Evolutionary conservation across 2,329 filamentous ascomycete genomes (phyloP).

Genomic region (Graphilbum sp.): DNA sequence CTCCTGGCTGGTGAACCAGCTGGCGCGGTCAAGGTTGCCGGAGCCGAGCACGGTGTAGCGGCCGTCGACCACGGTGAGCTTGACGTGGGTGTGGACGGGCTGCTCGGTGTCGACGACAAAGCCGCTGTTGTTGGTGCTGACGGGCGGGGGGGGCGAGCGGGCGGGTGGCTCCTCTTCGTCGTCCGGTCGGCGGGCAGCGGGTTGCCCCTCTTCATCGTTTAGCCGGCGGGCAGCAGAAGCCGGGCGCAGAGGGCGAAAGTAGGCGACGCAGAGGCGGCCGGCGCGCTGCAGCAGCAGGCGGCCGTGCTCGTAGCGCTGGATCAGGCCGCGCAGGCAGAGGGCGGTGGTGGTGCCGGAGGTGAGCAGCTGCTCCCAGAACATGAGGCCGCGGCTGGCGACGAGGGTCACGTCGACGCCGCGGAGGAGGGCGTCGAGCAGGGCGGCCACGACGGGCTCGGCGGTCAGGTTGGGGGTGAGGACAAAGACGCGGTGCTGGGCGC

Average conservation of each 20-base stretch:
- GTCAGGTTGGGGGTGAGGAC: slow-evolving; percentile 71
- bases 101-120: slow-evolving; percentile 25
- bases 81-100: slow-evolving; percentile 61
- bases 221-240: not conserved
- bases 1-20: slow-evolving; percentile 79
- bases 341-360: slow-evolving; percentile 62
- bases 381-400: slow-evolving; percentile 51
- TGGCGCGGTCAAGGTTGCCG: slow-evolving; percentile 72
- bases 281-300: slow-evolving; percentile 6
- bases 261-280: slow-evolving; percentile 40
- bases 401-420: slow-evolving; percentile 54
- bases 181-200: no score
- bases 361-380: slow-evolving; percentile 66
- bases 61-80: slow-evolving; percentile 57
- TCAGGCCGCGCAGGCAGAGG: slow-evolving; percentile 42
- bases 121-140: slow-evolving; percentile 1
- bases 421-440: slow-evolving; percentile 41
- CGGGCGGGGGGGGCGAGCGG: not conserved
- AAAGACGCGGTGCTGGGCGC: slow-evolving; percentile 42
- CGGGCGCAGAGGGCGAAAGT: slow-evolving; percentile 27
- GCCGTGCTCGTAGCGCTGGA: slow-evolving; percentile 30
- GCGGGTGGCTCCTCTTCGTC: slow-evolving; percentile 5
- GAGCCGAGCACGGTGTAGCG: slow-evolving; percentile 56
- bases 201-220: slow-evolving; percentile 5
- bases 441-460: slow-evolving; percentile 43